Conservation (phyloP, 2,329 filamentous ascomycete genomes). For the Ophiostoma sp. region DNA sequence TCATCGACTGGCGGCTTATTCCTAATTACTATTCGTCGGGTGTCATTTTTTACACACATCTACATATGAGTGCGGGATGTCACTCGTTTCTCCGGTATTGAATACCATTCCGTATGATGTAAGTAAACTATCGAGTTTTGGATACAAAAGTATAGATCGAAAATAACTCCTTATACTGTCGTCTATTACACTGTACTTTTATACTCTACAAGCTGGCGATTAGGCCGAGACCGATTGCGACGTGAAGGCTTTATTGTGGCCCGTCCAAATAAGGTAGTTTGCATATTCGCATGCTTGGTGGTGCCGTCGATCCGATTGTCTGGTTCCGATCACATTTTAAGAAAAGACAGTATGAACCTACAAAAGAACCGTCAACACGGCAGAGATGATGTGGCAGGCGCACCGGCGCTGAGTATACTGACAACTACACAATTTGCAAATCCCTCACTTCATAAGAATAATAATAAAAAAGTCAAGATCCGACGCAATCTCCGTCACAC, state of each 20-base stretch:
- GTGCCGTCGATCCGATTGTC: neutral
- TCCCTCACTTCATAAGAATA: neutral
- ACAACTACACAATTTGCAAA: neutral
- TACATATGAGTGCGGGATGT: neutral
- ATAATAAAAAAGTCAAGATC: neutral
- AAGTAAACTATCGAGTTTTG: neutral
- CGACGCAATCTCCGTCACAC: neutral
- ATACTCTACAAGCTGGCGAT: neutral
- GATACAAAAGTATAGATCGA: neutral
- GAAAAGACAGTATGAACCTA: neutral
- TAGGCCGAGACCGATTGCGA: neutral
- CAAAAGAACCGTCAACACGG: neutral
- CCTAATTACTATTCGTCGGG: neutral
- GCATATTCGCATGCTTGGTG: neutral
- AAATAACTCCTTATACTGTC: neutral
- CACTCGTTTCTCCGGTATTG: neutral
- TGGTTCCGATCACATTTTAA: neutral
- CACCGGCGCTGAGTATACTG: neutral
- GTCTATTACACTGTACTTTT: neutral
- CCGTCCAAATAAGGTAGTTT: neutral
- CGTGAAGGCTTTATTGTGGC: neutral
- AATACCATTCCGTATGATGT: neutral
- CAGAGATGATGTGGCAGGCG: neutral
- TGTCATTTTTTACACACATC: neutral
- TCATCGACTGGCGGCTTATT: neutral